Base-by-base conservation (phyloP, 2,329 filamentous ascomycete species). In the Penicillium sp. region DNA sequence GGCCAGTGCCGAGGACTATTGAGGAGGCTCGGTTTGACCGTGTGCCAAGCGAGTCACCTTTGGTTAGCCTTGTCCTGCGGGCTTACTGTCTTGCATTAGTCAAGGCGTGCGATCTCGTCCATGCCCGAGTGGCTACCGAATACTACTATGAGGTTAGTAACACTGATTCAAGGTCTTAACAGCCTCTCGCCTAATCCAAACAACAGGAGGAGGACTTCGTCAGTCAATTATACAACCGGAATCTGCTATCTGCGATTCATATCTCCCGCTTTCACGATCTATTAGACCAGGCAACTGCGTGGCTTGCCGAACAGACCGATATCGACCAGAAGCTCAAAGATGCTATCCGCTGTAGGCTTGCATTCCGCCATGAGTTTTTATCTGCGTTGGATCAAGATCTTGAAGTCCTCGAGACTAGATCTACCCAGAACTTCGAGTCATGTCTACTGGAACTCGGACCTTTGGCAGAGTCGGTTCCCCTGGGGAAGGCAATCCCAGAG, bases 201-300 rank as follows among this genome's bases (percentile, higher is more conserved):
- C 13, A 51, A 43, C 61, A 93, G 87, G 94, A 99, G 75, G 94
- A 99, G 74, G 94, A 99, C 68, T 97, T 99, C 69, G 91, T 95
- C 18, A 92, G 91, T 6, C 92, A 96, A 71, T 89, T 92, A 0
- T 97, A 94, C 70, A 89, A 92, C 62, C 85, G 92, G 36, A 86
- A 85, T 11, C 78, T 99, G 1, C 80, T 97, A 6, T 84, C 86
- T 24, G 76, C 81, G 13, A 80, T 93, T 54, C 77, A 83, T 14
- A 73, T 80, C 2, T 75, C 79, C 5, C 78, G 82, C n/a, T 80
- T 91, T 22, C 76, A 81, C 40, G 72, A 76, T 8, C 70, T 81
- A 24, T 72, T 91, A 18, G 71, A 81, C 22, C 75, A 82, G 32
- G 86, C 86, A 4, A 72, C 82, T n/a, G 70, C 71, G 11, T 75